phyloP scores from a whole-genome alignment of 305 asterid species.

The Ruellia speciosa region DNA sequence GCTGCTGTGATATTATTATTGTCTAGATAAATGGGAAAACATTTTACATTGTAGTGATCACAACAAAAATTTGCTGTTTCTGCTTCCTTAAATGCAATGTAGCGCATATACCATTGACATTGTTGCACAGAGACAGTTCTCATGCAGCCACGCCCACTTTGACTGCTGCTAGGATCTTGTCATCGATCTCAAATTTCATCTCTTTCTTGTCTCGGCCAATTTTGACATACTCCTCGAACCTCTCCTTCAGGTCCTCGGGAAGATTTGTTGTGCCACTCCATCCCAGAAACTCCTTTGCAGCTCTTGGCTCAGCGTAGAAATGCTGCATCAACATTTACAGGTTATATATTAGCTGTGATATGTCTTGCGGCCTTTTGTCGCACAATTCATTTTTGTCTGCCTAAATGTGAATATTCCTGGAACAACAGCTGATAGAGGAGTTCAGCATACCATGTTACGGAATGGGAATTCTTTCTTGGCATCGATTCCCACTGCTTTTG shows the following conservation, averaged over 20 bases:
- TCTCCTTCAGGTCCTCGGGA: constrained; percentile 67
- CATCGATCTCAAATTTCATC: constrained; percentile 66
- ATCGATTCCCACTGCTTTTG: constrained; percentile 69
- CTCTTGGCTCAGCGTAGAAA: constrained; percentile 85
- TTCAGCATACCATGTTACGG: constrained; percentile 65
- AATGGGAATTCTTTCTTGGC: constrained; percentile 96
- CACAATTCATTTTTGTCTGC: not conserved
- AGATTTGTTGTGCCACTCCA: constrained; percentile 76
- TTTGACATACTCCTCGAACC: constrained; percentile 72
- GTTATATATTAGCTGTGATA: not conserved
- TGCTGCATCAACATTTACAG: constrained; percentile 43
- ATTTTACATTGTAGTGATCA: no score
- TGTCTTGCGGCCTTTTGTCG: no score
- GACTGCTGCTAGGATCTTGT: constrained; percentile 73
- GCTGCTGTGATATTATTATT: no score
- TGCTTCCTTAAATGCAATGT: constrained; percentile 10
- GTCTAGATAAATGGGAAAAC: no score
- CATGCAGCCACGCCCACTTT: constrained; percentile 71
- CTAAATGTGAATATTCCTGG: no score
- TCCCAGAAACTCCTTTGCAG: constrained; percentile 84
- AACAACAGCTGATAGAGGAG: no score
- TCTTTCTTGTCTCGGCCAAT: constrained; percentile 91
- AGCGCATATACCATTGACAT: not conserved
- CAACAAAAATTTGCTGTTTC: no score
- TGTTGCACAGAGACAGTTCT: constrained; percentile 14